A percentile compares a stretch with the other conserved stretches of the same genome.
Conservation (phyloP, 2,329 filamentous ascomycete species). For the Xylariaceae sp. region DNA sequence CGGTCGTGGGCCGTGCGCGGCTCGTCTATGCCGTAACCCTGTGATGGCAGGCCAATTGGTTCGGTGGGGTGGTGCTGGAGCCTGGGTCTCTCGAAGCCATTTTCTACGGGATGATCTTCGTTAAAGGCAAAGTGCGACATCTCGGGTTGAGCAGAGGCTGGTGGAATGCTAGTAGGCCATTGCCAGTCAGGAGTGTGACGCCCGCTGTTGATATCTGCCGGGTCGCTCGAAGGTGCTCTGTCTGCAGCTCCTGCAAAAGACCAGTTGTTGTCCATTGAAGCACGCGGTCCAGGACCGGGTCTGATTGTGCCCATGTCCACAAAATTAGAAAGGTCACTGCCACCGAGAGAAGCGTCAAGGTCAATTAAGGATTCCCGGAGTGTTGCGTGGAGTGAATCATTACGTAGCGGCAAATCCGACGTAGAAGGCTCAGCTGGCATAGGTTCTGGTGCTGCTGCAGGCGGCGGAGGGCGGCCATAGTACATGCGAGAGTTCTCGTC, state of each 20-base stretch:
- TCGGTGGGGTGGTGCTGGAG: conserved; percentile 57
- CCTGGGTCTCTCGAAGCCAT: conserved; percentile 41
- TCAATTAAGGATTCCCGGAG: conserved; percentile 68
- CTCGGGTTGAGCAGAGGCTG: conserved; percentile 57
- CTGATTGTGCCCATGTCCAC: conserved; percentile 64
- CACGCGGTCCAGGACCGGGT: conserved; percentile 45
- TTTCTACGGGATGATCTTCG: conserved; percentile 36
- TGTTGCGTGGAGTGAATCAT: conserved; percentile 55
- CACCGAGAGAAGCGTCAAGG: conserved; percentile 62
- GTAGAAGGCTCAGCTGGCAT: conserved; percentile 28
- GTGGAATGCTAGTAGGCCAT: conserved; percentile 57
- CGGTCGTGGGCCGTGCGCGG: conserved; percentile 42
- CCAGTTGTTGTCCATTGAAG: conserved; percentile 53
- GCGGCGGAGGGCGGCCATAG: conserved; percentile 52
- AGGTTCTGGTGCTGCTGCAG: conserved; percentile 18
- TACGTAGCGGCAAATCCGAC: conserved; percentile 62
- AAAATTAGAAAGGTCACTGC: conserved; percentile 59
- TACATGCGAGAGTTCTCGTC: conserved; percentile 65
- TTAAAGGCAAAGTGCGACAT: conserved; percentile 54
- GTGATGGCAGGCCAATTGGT: conserved; percentile 46
- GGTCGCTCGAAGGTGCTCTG: conserved; percentile 59
- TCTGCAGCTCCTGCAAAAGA: conserved; percentile 45
- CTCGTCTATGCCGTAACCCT: conserved; percentile 46
- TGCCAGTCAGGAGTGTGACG: conserved; percentile 60
- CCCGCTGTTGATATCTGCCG: conserved; percentile 56